Evolutionary conservation across 129 eudicot species (phyloP).

Genomic region (Artemisia argyi): DNA sequence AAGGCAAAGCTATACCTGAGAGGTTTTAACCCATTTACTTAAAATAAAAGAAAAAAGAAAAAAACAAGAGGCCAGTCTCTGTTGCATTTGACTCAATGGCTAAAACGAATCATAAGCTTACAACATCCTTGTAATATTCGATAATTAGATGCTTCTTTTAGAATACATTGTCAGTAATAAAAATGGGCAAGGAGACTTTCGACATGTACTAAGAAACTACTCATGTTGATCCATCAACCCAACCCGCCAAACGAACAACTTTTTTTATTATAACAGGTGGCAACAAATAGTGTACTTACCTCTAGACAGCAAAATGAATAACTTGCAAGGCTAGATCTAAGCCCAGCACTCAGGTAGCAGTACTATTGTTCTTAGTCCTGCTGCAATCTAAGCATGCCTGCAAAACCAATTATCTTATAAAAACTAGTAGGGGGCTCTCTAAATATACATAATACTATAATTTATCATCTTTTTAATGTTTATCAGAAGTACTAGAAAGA

Average conservation of each 20-base stretch:
- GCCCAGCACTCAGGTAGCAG: slow-evolving; percentile 88
- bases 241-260: too few relatives aligned
- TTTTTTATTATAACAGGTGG: not conserved
- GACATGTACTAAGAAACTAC: too few relatives aligned
- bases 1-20: not conserved
- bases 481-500: not conserved
- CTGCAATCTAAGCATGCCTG: slow-evolving; percentile 87
- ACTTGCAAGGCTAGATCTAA: slow-evolving; percentile 92
- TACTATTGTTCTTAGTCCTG: slow-evolving; percentile 85
- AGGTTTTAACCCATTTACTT: not conserved
- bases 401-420: not conserved
- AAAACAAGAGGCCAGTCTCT: not conserved
- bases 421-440: not conserved
- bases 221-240: too few relatives aligned
- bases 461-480: not conserved
- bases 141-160: not conserved
- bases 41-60: too few relatives aligned
- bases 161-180: not conserved
- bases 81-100: not conserved
- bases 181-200: too few relatives aligned
- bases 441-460: not conserved
- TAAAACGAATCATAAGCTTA: not conserved
- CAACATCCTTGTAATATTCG: not conserved
- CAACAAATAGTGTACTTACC: slow-evolving; percentile 39
- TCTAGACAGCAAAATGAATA: slow-evolving; percentile 68